Evolutionary conservation across 805 yeast species (phyloP).

Genomic region (Myxozyma vanderwaltii): DNA sequence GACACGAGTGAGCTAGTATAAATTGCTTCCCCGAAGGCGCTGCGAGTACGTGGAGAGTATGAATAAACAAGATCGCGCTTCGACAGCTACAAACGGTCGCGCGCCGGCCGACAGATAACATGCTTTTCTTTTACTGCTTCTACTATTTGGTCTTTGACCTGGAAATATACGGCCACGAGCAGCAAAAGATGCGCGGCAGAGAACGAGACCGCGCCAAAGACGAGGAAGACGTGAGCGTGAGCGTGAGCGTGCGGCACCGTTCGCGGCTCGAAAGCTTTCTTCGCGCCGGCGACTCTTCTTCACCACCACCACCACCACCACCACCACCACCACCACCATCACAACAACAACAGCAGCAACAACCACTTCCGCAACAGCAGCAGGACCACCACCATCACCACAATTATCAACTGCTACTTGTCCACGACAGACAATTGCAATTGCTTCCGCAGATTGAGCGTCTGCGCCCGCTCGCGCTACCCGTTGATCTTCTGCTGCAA

Average conservation of each 20-base stretch:
- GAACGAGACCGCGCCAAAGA: neutral
- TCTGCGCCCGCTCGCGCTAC: constrained; percentile 14
- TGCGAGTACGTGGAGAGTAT: no score
- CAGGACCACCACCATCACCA: neutral
- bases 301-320: neutral
- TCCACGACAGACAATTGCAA: neutral
- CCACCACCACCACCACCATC: neutral
- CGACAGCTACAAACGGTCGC: no score
- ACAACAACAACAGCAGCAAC: neutral
- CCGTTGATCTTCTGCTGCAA: constrained; percentile 3
- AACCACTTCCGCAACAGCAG: neutral
- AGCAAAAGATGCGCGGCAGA: no score
- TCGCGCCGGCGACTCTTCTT: neutral
- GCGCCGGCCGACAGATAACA: neutral
- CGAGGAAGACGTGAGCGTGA: no score
- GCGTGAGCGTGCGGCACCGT: neutral
- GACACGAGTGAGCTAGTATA: no score
- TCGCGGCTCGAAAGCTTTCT: neutral
- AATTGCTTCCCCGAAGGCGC: no score
- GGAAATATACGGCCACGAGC: no score
- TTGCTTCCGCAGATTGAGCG: constrained; percentile 18
- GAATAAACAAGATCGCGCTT: no score
- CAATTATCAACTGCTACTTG: neutral
- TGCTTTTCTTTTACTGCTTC: no score
- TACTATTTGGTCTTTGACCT: no score